Conservation (phyloP, 495 filamentous ascomycete species). For the Podospora pseudocomata region DNA sequence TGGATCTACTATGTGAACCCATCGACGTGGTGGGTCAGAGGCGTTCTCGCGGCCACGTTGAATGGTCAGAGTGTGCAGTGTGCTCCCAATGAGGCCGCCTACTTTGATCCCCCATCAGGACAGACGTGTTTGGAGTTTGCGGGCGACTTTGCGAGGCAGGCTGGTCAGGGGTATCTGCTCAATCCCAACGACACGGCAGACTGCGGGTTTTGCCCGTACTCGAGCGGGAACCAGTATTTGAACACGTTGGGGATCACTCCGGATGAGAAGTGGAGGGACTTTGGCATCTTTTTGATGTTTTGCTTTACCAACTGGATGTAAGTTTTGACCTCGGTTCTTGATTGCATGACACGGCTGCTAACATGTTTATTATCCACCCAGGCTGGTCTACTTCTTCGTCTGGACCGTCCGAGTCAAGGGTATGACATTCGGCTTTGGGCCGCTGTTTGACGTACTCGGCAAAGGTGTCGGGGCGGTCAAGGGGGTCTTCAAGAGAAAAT, state of each 20-base stretch:
- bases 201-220: conserved; percentile 77
- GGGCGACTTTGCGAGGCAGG: conserved; percentile 46
- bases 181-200: conserved; percentile 52
- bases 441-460: conserved; percentile 10
- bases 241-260: conserved; percentile 60
- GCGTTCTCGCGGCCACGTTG: conserved; percentile 62
- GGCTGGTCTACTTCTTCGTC: conserved; percentile 79
- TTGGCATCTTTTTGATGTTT: conserved; percentile 76
- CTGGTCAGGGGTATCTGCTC: conserved; percentile 54
- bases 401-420: conserved; percentile 69
- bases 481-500: conserved; percentile 15
- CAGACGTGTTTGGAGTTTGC: conserved; percentile 62
- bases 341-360: not conserved
- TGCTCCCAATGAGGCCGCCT: conserved; percentile 55
- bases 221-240: conserved; percentile 64
- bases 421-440: conserved; percentile 68
- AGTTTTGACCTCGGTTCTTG: conserved; percentile 14
- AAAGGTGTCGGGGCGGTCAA: conserved; percentile 18
- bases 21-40: conserved; percentile 68
- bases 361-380: conserved; percentile 1
- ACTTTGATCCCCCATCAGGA: conserved; percentile 61
- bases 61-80: conserved; percentile 56
- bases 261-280: conserved; percentile 63
- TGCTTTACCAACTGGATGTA: conserved; percentile 68
- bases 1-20: conserved; percentile 71